A percentile compares a stretch with the other conserved stretches of the same genome.
phyloP scores from a whole-genome alignment of 192 early-diverging fungal genomes.

The Allomyces javanicus region DNA sequence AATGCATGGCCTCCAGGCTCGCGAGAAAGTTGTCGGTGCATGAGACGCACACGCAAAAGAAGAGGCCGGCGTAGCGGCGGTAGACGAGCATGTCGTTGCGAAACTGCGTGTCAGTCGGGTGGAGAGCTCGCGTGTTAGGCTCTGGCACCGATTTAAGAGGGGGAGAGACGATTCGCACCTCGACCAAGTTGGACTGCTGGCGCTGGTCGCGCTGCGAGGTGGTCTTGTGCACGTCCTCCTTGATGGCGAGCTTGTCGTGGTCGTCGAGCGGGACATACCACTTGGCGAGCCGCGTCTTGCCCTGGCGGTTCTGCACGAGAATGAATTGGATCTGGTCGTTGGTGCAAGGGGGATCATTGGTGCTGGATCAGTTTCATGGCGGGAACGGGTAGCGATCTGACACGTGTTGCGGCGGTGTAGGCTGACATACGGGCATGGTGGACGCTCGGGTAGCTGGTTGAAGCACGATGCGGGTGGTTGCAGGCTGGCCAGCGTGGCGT shows the following conservation, averaged over 20 bases:
- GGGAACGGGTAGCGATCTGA: too few species aligned
- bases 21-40: slow-evolving; percentile 95
- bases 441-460: too few species aligned
- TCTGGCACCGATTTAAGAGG: background rate
- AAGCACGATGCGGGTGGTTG: too few species aligned
- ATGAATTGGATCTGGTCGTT: slow-evolving; percentile 63
- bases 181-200: slow-evolving; percentile 94
- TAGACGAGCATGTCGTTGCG: slow-evolving; percentile 97
- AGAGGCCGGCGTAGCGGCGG: slow-evolving; percentile 91
- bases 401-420: too few species aligned
- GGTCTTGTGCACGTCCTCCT: slow-evolving; percentile 85
- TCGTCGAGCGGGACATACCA: slow-evolving; percentile 93
- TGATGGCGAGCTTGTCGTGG: slow-evolving; percentile 82
- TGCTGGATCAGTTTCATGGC: too few species aligned
- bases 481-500: too few species aligned
- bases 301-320: slow-evolving; percentile 94
- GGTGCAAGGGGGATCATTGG: too few species aligned
- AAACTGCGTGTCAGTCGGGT: slow-evolving; percentile 31
- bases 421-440: too few species aligned
- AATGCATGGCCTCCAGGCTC: slow-evolving; percentile 89
- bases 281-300: slow-evolving; percentile 89
- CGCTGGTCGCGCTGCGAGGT: slow-evolving; percentile 92
- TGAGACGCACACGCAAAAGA: slow-evolving; percentile 98
- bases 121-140: background rate
- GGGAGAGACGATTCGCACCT: slow-evolving; percentile 26